These are phyloP conservation scores for Hypoxylon sp. DNA, from an alignment of 2,329 filamentous ascomycete species.

Conservation along the genomic window DNA sequence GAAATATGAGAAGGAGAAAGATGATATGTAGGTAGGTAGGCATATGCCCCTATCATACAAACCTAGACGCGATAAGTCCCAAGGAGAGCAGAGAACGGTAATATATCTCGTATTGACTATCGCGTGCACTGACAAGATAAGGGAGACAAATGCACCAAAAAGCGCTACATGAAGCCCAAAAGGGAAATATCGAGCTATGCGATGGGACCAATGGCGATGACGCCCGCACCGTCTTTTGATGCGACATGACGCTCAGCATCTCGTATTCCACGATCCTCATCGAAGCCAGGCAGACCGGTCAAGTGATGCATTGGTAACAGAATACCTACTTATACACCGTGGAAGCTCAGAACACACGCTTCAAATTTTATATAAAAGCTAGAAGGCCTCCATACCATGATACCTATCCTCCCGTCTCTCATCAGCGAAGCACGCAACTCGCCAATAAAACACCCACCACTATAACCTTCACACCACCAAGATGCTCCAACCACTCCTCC, in stretches of 20 bases:
- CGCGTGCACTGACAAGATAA: not conserved
- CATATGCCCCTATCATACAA: too few relatives aligned
- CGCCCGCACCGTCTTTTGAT: slow-evolving; percentile 25
- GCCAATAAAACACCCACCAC: too few relatives aligned
- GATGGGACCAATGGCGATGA: slow-evolving; percentile 22
- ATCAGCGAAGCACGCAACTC: too few relatives aligned
- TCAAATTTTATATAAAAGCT: slow-evolving; percentile 15
- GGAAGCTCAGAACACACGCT: not conserved
- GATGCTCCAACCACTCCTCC: slow-evolving; percentile 19
- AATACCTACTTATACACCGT: not conserved
- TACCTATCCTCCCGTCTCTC: too few relatives aligned
- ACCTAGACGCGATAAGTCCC: not conserved
- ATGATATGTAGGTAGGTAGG: too few relatives aligned
- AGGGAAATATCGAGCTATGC: not conserved
- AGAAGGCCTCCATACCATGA: not conserved
- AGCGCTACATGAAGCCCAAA: slow-evolving; percentile 26
- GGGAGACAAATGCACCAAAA: slow-evolving; percentile 19
- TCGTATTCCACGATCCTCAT: slow-evolving; percentile 26
- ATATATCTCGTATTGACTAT: slow-evolving; percentile 16
- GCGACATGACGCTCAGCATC: slow-evolving; percentile 20
- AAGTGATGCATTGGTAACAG: not conserved
- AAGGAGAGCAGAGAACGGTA: not conserved
- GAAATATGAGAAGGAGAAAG: too few relatives aligned
- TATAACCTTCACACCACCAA: too few relatives aligned
- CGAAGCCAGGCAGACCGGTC: not conserved